Percentiles rank a stretch among this genome's conserved stretches.
Evolutionary conservation across 495 filamentous ascomycete genomes (phyloP).

Genomic region (Articulospora tetracladia): DNA sequence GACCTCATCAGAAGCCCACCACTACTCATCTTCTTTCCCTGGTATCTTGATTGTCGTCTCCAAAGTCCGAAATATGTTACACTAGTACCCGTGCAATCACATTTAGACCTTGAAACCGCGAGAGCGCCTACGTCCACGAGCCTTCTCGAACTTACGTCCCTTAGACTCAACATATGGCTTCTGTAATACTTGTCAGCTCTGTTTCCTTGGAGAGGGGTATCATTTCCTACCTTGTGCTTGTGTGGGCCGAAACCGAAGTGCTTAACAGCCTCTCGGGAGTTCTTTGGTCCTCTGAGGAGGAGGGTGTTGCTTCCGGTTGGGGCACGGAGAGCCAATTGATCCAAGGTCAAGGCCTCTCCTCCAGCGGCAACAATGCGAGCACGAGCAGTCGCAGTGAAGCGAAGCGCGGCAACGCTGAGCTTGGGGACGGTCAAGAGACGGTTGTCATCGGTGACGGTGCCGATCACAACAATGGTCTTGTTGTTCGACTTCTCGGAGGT

Average conservation of each 20-base stretch:
- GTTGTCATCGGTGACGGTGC: slow-evolving; percentile 95
- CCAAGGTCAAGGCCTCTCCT: slow-evolving; percentile 89
- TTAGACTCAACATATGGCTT: slow-evolving; percentile 97
- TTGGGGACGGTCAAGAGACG: slow-evolving; percentile 86
- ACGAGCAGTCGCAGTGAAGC: slow-evolving; percentile 92
- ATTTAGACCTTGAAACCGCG: slow-evolving; percentile 96
- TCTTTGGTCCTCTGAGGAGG: slow-evolving; percentile 94
- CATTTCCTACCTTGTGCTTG: slow-evolving; percentile 78
- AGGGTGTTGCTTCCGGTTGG: slow-evolving; percentile 94
- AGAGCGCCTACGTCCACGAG: slow-evolving; percentile 95
- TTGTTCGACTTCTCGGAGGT: slow-evolving; percentile 63
- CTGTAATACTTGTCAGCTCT: slow-evolving; percentile 39
- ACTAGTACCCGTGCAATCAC: not conserved
- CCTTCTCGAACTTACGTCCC: slow-evolving; percentile 98
- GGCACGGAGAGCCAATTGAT: slow-evolving; percentile 89
- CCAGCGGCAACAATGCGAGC: slow-evolving; percentile 89
- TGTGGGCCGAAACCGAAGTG: slow-evolving; percentile 98
- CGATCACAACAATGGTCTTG: slow-evolving; percentile 90
- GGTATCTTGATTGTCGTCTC: slow-evolving; percentile 4
- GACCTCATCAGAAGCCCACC: not conserved
- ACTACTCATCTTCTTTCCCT: not conserved
- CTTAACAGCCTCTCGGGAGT: slow-evolving; percentile 93
- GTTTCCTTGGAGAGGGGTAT: not conserved
- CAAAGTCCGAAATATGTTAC: slow-evolving; percentile 10
- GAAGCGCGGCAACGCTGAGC: slow-evolving; percentile 84